Percentiles rank a stretch among this genome's conserved stretches.
Evolutionary conservation across 805 yeast genomes (phyloP).

Genomic region (Vanderwaltozyma polyspora): DNA sequence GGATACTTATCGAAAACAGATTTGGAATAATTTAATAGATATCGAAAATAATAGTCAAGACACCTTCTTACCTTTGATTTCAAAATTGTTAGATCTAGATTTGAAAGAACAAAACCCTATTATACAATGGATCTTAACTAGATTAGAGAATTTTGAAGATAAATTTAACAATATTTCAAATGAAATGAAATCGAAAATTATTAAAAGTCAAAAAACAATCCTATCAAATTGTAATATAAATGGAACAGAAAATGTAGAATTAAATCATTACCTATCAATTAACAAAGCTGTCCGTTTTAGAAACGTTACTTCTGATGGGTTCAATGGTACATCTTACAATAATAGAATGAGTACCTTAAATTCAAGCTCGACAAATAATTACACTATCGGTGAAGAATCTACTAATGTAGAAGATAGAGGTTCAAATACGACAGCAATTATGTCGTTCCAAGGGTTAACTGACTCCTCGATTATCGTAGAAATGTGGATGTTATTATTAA

Average conservation of each 20-base stretch:
- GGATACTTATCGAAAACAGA: conserved; percentile 39
- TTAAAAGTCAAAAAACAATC: conserved; percentile 32
- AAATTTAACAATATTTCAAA: conserved; percentile 33
- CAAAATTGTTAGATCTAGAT: conserved; percentile 47
- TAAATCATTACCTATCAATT: conserved; percentile 24
- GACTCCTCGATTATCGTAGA: conserved; percentile 49
- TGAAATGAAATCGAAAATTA: conserved; percentile 31
- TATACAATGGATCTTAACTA: conserved; percentile 46
- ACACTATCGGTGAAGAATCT: conserved; percentile 2
- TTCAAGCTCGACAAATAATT: too few relatives aligned
- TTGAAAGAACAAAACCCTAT: conserved; percentile 44
- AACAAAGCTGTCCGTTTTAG: conserved; percentile 3
- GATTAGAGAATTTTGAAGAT: conserved; percentile 31
- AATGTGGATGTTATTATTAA: conserved; percentile 44
- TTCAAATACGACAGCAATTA: not conserved
- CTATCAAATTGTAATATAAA: conserved; percentile 14
- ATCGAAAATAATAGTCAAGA: conserved; percentile 15
- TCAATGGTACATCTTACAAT: conserved; percentile 2
- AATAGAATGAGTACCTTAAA: conserved; percentile 4
- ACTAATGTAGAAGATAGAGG: not conserved
- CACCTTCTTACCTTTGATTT: conserved; percentile 33
- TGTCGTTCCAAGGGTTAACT: conserved; percentile 18
- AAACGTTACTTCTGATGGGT: conserved; percentile 11
- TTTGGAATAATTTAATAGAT: conserved; percentile 39
- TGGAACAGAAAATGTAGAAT: conserved; percentile 18